Evolutionary conservation across 176 grass and related monocot genomes (phyloP).

Genomic region (Chrysopogon serrulatus): DNA sequence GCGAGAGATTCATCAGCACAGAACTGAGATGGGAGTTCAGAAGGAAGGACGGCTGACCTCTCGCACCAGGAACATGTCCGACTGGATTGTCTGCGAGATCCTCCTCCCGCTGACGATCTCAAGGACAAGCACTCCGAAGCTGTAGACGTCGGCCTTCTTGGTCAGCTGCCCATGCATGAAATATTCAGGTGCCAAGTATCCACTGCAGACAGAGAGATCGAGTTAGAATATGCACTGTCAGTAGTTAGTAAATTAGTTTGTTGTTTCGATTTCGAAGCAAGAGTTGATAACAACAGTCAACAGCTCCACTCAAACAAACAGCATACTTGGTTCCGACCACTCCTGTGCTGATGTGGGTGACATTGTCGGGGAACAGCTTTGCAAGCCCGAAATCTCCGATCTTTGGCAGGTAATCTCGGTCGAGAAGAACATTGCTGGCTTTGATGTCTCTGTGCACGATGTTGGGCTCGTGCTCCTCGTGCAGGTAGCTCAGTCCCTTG

Average conservation of each 20-base stretch:
- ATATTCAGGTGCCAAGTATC: conserved; percentile 54
- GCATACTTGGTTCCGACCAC: conserved; percentile 49
- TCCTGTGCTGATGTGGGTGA: conserved; percentile 47
- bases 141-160: conserved; percentile 60
- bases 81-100: conserved; percentile 25
- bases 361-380: conserved; percentile 43
- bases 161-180: conserved; percentile 46
- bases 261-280: not conserved
- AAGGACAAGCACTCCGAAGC: conserved; percentile 44
- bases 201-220: conserved; percentile 16
- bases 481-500: conserved; percentile 50
- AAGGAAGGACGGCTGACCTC: conserved; percentile 11
- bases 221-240: not conserved
- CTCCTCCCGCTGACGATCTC: conserved; percentile 49
- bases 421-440: conserved; percentile 51
- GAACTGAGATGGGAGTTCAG: not conserved
- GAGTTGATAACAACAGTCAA: too few species aligned
- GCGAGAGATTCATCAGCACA: not conserved
- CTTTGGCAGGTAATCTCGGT: conserved; percentile 30
- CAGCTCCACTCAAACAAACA: too few species aligned
- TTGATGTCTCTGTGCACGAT: conserved; percentile 58
- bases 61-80: conserved; percentile 37
- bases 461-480: conserved; percentile 39
- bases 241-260: not conserved
- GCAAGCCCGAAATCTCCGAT: conserved; percentile 60